A percentile compares a stretch with the other conserved stretches of the same genome.
These are phyloP conservation scores for Penicillium simplicissimum DNA, from an alignment of 495 filamentous ascomycete genomes.

Conservation along the genomic window DNA sequence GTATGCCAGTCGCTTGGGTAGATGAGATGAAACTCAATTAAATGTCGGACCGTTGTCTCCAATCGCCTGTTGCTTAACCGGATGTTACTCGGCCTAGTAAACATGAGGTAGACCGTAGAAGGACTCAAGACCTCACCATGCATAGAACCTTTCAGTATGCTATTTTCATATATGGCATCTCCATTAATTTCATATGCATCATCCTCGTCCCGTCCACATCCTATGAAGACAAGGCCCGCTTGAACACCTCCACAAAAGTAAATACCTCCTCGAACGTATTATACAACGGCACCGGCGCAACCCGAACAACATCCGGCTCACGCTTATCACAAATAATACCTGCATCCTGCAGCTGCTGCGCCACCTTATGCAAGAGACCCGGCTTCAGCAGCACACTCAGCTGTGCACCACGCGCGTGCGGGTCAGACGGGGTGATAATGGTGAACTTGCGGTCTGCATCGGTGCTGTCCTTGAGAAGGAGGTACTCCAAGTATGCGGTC, in stretches of 20 bases:
- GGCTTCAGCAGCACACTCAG: conserved; percentile 70
- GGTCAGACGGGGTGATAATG: conserved; percentile 81
- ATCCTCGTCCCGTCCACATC: not conserved
- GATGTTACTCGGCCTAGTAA: too few species aligned
- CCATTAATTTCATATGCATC: not conserved
- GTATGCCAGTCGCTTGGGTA: not conserved
- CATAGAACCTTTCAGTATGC: not conserved
- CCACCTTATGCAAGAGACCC: conserved; percentile 69
- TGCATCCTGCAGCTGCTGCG: conserved; percentile 63
- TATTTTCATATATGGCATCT: not conserved
- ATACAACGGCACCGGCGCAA: conserved; percentile 89
- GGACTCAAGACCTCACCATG: not conserved
- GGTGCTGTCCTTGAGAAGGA: conserved; percentile 54
- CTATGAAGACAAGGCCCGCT: conserved; percentile 27
- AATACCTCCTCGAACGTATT: conserved; percentile 82
- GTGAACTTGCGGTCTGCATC: conserved; percentile 37
- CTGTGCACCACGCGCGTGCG: conserved; percentile 79
- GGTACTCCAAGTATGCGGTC: conserved; percentile 77
- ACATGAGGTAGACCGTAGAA: too few species aligned
- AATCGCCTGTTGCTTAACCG: too few species aligned
- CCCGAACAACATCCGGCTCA: conserved; percentile 88
- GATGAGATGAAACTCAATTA: not conserved
- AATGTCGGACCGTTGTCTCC: not conserved
- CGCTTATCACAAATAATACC: conserved; percentile 87
- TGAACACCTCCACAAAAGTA: conserved; percentile 63